Conservation (phyloP, 805 yeast species). For the Schwanniomyces pseudopolymorphus region DNA sequence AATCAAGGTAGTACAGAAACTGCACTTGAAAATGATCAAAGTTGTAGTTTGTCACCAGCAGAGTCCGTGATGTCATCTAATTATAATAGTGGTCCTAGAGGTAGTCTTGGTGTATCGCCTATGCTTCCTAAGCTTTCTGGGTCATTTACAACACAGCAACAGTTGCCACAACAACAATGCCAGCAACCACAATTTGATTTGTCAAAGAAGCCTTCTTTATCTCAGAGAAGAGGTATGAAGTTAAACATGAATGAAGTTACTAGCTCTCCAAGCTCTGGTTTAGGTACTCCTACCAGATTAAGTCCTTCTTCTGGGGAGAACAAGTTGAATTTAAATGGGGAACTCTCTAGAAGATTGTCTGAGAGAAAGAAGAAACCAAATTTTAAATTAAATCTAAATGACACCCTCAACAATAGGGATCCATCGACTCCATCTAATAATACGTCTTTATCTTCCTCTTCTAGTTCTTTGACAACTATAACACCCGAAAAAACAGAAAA, state of each 20-base stretch:
- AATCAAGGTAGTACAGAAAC: background rate
- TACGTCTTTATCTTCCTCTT: conserved; percentile 7
- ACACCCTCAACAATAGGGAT: conserved; percentile 5
- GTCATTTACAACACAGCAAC: background rate
- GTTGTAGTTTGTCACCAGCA: background rate
- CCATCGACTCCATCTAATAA: conserved; percentile 3
- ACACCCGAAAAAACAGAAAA: conserved; percentile 9
- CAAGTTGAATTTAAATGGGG: conserved; percentile 25
- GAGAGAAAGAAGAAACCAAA: conserved; percentile 41
- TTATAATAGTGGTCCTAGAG: background rate
- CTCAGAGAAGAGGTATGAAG: conserved; percentile 57
- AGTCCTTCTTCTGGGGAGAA: conserved; percentile 12
- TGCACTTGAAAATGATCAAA: background rate
- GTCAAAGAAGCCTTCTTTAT: conserved; percentile 43
- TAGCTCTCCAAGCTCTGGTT: conserved; percentile 17
- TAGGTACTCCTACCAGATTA: conserved; percentile 11
- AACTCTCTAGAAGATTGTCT: conserved; percentile 34
- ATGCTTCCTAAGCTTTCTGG: background rate
- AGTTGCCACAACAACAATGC: background rate
- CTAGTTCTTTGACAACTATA: conserved; percentile 13
- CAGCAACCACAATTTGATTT: conserved; percentile 12
- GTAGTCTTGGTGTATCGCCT: background rate
- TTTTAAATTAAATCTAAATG: conserved; percentile 34
- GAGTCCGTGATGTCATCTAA: background rate
- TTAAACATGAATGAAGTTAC: conserved; percentile 37